A percentile compares a stretch with the other conserved stretches of the same genome.
Evolutionary conservation across 2,329 filamentous ascomycete species (phyloP).

Genomic region (Phyllosticta citrichinensis): DNA sequence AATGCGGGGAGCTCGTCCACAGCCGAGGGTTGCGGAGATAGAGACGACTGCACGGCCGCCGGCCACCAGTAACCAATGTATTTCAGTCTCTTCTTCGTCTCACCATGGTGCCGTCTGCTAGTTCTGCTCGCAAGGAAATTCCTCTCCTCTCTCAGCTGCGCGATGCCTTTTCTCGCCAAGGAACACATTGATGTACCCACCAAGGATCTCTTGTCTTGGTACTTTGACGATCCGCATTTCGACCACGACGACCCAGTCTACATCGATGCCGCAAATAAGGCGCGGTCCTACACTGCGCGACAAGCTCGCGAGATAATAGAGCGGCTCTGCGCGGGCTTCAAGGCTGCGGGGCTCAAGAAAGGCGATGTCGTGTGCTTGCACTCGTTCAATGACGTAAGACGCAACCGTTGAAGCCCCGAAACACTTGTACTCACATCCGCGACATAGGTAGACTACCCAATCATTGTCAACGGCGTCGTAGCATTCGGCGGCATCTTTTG

Average conservation of each 20-base stretch:
- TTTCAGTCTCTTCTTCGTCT: neutral
- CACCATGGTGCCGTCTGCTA: neutral
- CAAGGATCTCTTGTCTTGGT: constrained; percentile 13
- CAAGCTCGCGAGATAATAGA: constrained; percentile 7
- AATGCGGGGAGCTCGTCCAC: neutral
- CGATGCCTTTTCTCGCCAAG: constrained; percentile 15
- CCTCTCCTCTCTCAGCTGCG: neutral
- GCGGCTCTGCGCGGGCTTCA: constrained; percentile 10
- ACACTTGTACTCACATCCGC: neutral
- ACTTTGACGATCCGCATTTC: constrained; percentile 10
- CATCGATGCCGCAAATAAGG: constrained; percentile 10
- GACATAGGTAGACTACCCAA: constrained; percentile 10
- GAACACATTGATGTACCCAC: constrained; percentile 10
- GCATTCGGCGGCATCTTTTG: constrained; percentile 12
- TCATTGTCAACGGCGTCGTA: constrained; percentile 10
- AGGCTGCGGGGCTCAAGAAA: constrained; percentile 7
- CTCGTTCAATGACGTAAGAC: constrained; percentile 10
- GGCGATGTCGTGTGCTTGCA: constrained; percentile 12
- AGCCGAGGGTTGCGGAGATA: neutral
- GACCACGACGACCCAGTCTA: constrained; percentile 10
- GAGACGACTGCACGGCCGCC: neutral
- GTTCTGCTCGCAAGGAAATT: neutral
- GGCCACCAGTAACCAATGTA: neutral
- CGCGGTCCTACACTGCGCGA: neutral
- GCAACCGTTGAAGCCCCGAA: neutral